Percentiles rank a stretch among this genome's conserved stretches.
These are phyloP conservation scores for Hevea brasiliensis DNA, from an alignment of 345 rosid genomes.

Conservation along the genomic window DNA sequence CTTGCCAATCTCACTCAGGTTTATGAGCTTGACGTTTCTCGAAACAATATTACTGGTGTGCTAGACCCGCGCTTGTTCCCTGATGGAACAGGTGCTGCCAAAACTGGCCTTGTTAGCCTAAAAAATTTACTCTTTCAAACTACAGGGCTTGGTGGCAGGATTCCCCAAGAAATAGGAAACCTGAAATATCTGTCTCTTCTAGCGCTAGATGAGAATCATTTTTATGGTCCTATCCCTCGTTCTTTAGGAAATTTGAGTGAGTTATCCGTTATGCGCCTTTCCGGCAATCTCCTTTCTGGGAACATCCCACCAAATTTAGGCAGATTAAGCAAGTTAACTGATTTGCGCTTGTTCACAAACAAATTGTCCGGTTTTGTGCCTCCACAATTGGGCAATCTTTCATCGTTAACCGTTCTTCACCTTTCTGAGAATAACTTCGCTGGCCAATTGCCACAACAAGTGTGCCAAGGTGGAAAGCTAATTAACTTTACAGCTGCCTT, in stretches of 20 bases:
- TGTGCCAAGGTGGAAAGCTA: slow-evolving; percentile 28
- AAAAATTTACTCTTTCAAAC: slow-evolving; percentile 3
- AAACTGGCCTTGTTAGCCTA: slow-evolving; percentile 10
- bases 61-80: slow-evolving; percentile 17
- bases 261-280: slow-evolving; percentile 10
- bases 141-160: slow-evolving; percentile 16
- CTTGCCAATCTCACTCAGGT: slow-evolving; percentile 29
- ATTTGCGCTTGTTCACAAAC: slow-evolving; percentile 16
- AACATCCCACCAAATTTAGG: slow-evolving; percentile 17
- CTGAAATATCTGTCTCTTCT: slow-evolving; percentile 13
- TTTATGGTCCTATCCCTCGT: slow-evolving; percentile 9
- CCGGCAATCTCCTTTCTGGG: slow-evolving; percentile 24
- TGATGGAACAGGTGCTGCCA: background rate
- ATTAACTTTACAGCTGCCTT: slow-evolving; percentile 23
- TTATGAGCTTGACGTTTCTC: slow-evolving; percentile 32
- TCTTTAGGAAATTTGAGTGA: slow-evolving; percentile 23
- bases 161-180: slow-evolving; percentile 22
- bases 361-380: slow-evolving; percentile 30
- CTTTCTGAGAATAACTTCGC: slow-evolving; percentile 27
- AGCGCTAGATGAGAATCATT: slow-evolving; percentile 17
- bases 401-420: slow-evolving; percentile 23
- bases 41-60: slow-evolving; percentile 19
- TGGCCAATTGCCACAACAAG: slow-evolving; percentile 30
- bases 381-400: slow-evolving; percentile 25
- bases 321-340: slow-evolving; percentile 21